Base-by-base conservation (phyloP, 805 yeast species). In the Huiozyma sinensis region DNA sequence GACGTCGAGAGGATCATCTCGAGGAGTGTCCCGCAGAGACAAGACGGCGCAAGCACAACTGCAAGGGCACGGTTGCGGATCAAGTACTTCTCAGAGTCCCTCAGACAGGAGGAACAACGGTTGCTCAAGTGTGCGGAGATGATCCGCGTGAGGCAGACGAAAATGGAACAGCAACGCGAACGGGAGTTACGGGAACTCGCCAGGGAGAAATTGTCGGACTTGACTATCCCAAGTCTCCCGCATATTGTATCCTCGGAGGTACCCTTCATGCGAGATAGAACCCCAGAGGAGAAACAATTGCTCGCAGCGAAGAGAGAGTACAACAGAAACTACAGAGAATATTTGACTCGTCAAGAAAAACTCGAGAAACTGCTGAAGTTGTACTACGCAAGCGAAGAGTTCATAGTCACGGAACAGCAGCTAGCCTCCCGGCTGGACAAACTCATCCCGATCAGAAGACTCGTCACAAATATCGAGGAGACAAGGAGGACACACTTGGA, bases 141-240 rank as follows among this genome's bases (percentile, higher is more conserved):
- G 33, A 57, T 65, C 52, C 57, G 48, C 44, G 53, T 53, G 64
- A 73, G 61, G 58, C 67, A 56, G 44, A 50, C 54, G 32, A 50
- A 58, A 57, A 54, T 69, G 53, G 62, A 67, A 51, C 50, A 53
- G 33, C 56, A 65, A 38, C 70, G 62, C 17, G 58, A 58, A 50
- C 65, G 59, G 48, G 61, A 58, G 39, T 52, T 61, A 43, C 57
- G 54, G 31, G 40, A 48, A 28, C 36, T 58, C 17, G 48, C 56
- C 28, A 46, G 54, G 34, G 42, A 42, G 11, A 60, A 52, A 36
- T 48, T 63, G 6, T 62, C 67, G 28, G 67, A 70, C 54, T 72
- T 81, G 55, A 85, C 95, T 1, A 68, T 86, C 41, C 96, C 96
- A 39, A 83, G 95, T 1, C 69, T 88, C 45, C 87, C 82, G 54